A percentile compares a stretch with the other conserved stretches of the same genome.
Evolutionary conservation across 306 rosid genomes (phyloP).

Genomic region (Lablab purpureus): DNA sequence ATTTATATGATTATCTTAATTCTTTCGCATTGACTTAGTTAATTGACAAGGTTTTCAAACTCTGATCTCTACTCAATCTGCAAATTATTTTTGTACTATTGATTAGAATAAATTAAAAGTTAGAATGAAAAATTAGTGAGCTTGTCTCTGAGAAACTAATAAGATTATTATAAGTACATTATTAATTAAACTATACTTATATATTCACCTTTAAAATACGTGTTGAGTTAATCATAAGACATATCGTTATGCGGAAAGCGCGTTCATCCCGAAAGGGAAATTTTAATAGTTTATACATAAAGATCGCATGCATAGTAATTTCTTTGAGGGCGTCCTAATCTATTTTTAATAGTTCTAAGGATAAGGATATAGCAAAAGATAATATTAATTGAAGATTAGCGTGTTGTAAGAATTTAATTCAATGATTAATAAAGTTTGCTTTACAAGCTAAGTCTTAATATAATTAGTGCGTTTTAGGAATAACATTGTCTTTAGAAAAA

Average conservation of each 20-base stretch:
- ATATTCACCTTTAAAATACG: background rate
- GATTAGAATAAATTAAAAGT: no score
- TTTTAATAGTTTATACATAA: background rate
- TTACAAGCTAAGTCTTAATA: constrained; percentile 1
- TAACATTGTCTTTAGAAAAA: no score
- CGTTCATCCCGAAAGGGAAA: background rate
- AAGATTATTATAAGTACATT: no score
- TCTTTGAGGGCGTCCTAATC: background rate
- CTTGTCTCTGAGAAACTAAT: no score
- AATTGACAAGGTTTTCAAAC: no score
- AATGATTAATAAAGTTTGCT: background rate
- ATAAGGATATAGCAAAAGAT: background rate
- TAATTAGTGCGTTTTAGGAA: no score
- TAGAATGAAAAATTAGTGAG: no score
- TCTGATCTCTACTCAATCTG: no score
- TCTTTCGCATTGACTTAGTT: no score
- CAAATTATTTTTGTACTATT: no score
- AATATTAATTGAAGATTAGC: background rate
- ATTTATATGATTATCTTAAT: no score
- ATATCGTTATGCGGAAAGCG: background rate
- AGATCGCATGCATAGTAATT: background rate
- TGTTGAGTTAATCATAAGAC: background rate
- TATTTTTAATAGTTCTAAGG: background rate
- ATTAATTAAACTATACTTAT: no score
- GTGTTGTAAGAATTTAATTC: background rate